phyloP scores from a whole-genome alignment of 1,139 yeast genomes.

The Yamadazyma atlantica region DNA sequence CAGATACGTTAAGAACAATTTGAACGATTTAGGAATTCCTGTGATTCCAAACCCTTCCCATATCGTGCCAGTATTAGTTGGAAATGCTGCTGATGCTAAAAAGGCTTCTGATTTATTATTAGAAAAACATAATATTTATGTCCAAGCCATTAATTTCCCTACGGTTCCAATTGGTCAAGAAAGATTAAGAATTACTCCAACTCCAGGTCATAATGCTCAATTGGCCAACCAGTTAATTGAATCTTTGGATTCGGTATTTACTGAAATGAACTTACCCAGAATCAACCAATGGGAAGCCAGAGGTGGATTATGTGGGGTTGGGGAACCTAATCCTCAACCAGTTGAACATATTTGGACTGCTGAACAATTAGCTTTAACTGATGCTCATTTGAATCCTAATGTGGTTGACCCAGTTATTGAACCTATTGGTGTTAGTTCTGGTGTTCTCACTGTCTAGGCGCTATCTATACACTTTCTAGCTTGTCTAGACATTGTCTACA shows the following conservation, averaged over 20 bases:
- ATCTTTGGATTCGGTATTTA: conserved; percentile 81
- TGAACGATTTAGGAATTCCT: conserved; percentile 77
- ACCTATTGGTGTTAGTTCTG: conserved; percentile 69
- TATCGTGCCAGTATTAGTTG: conserved; percentile 91
- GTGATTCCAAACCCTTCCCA: conserved; percentile 98
- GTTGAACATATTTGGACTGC: conserved; percentile 81
- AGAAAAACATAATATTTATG: conserved; percentile 83
- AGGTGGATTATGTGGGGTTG: conserved; percentile 93
- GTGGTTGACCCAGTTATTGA: conserved; percentile 60
- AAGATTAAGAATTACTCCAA: conserved; percentile 94
- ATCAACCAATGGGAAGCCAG: conserved; percentile 70
- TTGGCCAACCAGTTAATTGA: conserved; percentile 72
- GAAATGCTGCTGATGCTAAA: conserved; percentile 92
- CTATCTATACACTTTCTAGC: too few species aligned
- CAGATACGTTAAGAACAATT: conserved; percentile 73
- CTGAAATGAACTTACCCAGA: conserved; percentile 71
- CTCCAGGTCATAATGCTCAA: conserved; percentile 89
- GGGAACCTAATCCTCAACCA: conserved; percentile 47
- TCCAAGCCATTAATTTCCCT: conserved; percentile 97
- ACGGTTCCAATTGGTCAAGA: conserved; percentile 96
- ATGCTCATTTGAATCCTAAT: conserved; percentile 62
- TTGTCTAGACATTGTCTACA: too few species aligned
- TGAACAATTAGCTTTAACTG: conserved; percentile 63
- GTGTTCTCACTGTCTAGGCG: conserved; percentile 32
- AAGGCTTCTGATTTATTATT: conserved; percentile 85